phyloP scores from a whole-genome alignment of 306 rosid species.

The Fragaria vesca region DNA sequence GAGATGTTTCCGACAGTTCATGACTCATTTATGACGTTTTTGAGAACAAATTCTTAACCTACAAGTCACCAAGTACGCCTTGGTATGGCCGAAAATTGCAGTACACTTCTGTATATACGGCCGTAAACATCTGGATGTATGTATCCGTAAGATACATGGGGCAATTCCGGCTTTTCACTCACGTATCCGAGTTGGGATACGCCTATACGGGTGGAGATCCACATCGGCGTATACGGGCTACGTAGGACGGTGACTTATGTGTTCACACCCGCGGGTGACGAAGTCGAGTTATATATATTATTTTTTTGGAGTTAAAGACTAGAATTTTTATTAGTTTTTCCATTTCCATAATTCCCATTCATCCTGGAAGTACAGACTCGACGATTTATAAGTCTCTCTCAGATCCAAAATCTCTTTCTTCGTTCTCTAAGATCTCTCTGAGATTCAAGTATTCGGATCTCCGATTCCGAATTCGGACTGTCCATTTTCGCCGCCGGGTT shows the following conservation, averaged over 20 bases:
- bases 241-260: not conserved
- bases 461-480: slow-evolving; percentile 30
- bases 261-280: not conserved
- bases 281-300: not conserved
- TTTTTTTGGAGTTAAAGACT: not conserved
- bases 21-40: no score
- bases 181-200: no score
- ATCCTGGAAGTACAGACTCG: slow-evolving; percentile 22
- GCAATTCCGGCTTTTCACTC: no score
- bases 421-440: slow-evolving; percentile 31
- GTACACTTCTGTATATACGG: no score
- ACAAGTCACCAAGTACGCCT: no score
- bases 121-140: no score
- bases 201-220: no score
- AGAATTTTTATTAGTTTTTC: not conserved
- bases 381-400: slow-evolving; percentile 23
- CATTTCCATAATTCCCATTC: slow-evolving; percentile 16
- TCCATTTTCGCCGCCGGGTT: slow-evolving; percentile 22
- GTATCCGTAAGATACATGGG: no score
- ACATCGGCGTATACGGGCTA: no score
- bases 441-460: slow-evolving; percentile 50
- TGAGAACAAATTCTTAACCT: no score
- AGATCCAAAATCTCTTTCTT: slow-evolving; percentile 62
- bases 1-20: no score
- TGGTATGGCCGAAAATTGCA: no score